phyloP scores from a whole-genome alignment of 106 monocot genomes.

The Vanilla planifolia region DNA sequence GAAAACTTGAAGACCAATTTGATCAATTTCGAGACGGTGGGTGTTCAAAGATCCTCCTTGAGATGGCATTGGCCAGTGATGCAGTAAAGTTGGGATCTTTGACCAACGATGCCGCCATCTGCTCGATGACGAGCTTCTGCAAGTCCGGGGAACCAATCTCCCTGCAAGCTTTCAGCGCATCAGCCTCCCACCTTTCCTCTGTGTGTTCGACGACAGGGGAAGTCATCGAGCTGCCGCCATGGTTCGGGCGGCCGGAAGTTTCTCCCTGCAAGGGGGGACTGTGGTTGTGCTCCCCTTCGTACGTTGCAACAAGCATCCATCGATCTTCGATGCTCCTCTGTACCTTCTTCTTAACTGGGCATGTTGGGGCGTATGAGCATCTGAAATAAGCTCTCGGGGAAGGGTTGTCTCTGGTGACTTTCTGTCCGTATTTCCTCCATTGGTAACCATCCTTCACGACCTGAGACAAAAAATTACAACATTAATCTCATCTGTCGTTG shows the following conservation, averaged over 20 bases:
- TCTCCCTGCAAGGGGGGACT: neutral
- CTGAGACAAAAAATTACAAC: no score
- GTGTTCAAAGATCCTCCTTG: neutral
- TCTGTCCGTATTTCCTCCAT: slow-evolving; percentile 32
- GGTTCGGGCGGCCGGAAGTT: neutral
- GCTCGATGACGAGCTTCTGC: slow-evolving; percentile 2
- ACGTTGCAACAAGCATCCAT: slow-evolving; percentile 17
- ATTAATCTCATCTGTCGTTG: no score
- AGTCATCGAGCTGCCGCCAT: neutral
- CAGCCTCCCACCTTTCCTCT: neutral
- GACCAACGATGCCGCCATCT: slow-evolving; percentile 1
- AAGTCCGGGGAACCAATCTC: neutral
- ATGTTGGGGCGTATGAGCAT: slow-evolving; percentile 22
- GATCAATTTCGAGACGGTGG: neutral
- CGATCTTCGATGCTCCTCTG: slow-evolving; percentile 19
- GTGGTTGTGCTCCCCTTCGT: slow-evolving; percentile 28
- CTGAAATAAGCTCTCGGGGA: slow-evolving; percentile 22
- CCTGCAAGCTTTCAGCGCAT: neutral
- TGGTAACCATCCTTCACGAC: slow-evolving; percentile 23
- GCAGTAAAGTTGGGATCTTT: slow-evolving; percentile 7
- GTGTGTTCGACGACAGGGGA: slow-evolving; percentile 4
- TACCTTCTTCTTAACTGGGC: slow-evolving; percentile 26
- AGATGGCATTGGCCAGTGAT: slow-evolving; percentile 1
- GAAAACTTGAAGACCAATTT: neutral
- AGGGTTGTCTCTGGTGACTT: slow-evolving; percentile 22